Evolutionary conservation across 2,329 filamentous ascomycete genomes (phyloP), one percentile per base, ranked within the genome.

Genomic region (Sporothrix globosa): DNA sequence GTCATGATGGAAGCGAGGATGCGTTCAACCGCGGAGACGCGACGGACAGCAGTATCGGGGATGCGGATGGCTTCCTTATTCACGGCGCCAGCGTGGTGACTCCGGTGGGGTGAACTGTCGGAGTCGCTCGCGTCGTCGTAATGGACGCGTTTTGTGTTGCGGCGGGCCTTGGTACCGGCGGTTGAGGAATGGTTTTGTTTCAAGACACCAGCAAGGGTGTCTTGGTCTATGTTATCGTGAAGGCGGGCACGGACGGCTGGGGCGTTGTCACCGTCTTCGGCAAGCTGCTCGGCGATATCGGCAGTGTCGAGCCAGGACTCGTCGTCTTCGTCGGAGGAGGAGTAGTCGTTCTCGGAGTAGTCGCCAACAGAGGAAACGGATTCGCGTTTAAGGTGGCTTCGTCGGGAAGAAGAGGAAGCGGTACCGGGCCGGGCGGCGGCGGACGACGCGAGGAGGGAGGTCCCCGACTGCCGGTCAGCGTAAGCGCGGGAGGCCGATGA

Each of bases 261-360:
- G 58, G 67, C n/a, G 69, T 74, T 73, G 79, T 97, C 92, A 81
- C 95, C 89, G 77, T 90, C 89, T 77, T 89, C 88, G 77, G 88
- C 91, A 76, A 94, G 86, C 85, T 96, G 95, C 83, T 97, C 95
- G 77, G 92, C 93, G 77, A 98, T 88, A 81, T 98, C 96, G 78
- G 93, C 95, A 58, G 95, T 97, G 81, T 97, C 93, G 78, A 92
- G 94, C 93, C 93, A 97, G 76, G 92, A 88, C 77, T 81, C 81
- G 75, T 79, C 81, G 75, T 78, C 81, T 68, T 86, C 88, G 74
- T 79, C 78, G 74, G 80, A 79, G 46, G 63, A 58, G 53, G 78
- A 82, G 80, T 76, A 77, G 74, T 85, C 87, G 72, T 75, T 74
- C 76, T 84, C 86, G 79, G 80, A 78, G 60, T 44, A 39, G 67